phyloP scores from a whole-genome alignment of 2,329 filamentous ascomycete genomes.

The Colletotrichum horii region DNA sequence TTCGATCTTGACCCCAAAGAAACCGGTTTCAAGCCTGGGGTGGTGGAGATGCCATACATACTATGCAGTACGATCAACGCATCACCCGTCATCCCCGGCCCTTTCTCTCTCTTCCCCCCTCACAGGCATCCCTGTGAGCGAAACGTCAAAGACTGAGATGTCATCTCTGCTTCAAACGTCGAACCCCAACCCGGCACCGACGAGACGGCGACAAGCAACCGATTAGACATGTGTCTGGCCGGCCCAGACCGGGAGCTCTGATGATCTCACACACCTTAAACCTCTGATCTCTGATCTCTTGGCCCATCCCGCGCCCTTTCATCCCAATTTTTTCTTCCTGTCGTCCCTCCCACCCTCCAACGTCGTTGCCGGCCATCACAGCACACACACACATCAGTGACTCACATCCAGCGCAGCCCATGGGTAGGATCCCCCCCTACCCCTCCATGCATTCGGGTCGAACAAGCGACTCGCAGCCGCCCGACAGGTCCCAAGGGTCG shows the following conservation, averaged over 20 bases:
- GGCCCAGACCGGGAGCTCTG: background rate
- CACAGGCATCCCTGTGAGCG: background rate
- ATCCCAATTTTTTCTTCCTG: background rate
- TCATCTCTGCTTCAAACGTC: background rate
- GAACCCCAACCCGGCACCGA: background rate
- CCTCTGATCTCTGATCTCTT: slow-evolving; percentile 3
- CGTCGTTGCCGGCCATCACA: background rate
- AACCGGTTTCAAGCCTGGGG: slow-evolving; percentile 7
- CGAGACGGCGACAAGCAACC: background rate
- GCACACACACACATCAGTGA: background rate
- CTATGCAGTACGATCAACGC: background rate
- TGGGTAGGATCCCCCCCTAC: background rate
- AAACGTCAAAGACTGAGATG: background rate
- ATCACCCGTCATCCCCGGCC: background rate
- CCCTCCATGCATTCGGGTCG: slow-evolving; percentile 12
- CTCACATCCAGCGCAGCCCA: slow-evolving; percentile 19
- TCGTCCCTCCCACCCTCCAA: background rate
- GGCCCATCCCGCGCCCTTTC: background rate
- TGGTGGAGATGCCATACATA: background rate
- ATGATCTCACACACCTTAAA: background rate
- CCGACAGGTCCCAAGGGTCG: background rate
- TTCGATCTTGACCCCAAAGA: background rate
- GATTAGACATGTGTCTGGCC: background rate
- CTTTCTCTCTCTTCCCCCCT: background rate
- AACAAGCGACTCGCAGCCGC: slow-evolving; percentile 8